Evolutionary conservation across 768 basidiomycete genomes (phyloP).

Genomic region (Candolleomyces efflorescens): DNA sequence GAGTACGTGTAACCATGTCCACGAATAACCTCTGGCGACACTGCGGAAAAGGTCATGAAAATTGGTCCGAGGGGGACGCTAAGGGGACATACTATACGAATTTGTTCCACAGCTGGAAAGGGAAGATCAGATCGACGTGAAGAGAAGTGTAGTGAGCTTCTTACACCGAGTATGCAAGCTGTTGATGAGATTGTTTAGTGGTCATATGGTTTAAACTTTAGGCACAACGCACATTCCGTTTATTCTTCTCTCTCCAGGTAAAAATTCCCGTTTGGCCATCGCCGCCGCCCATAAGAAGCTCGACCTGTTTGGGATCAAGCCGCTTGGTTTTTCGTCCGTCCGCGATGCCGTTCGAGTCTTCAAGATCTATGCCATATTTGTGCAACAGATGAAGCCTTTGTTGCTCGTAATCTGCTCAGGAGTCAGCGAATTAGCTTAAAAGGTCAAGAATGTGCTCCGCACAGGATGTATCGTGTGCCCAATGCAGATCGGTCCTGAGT

Average conservation of each 20-base stretch:
- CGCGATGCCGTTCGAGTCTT: constrained; percentile 61
- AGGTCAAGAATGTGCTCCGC: constrained; percentile 15
- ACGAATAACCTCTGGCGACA: constrained; percentile 89
- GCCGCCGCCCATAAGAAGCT: constrained; percentile 78
- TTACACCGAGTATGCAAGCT: constrained; percentile 89
- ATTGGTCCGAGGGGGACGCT: constrained; percentile 16
- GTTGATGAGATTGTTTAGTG: constrained; percentile 16
- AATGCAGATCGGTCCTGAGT: constrained; percentile 85
- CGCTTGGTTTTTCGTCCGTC: constrained; percentile 74
- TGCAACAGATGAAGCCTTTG: constrained; percentile 83
- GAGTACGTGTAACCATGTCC: constrained; percentile 91
- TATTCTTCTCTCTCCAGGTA: constrained; percentile 93
- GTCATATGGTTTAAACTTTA: constrained; percentile 7
- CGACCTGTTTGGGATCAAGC: constrained; percentile 78
- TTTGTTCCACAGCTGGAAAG: constrained; percentile 72
- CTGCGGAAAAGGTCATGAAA: constrained; percentile 34
- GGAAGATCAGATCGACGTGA: constrained; percentile 8
- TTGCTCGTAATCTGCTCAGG: constrained; percentile 79
- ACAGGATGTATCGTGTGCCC: constrained; percentile 97
- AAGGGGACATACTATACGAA: constrained; percentile 67
- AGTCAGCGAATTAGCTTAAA: constrained; percentile 15
- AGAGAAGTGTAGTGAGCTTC: constrained; percentile 26
- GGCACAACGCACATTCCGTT: constrained; percentile 64
- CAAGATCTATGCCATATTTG: constrained; percentile 94
- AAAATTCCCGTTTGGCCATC: constrained; percentile 82